A percentile compares a stretch with the other conserved stretches of the same genome.
phyloP scores from a whole-genome alignment of 2,329 filamentous ascomycete species.

The Beauveria bassiana region DNA sequence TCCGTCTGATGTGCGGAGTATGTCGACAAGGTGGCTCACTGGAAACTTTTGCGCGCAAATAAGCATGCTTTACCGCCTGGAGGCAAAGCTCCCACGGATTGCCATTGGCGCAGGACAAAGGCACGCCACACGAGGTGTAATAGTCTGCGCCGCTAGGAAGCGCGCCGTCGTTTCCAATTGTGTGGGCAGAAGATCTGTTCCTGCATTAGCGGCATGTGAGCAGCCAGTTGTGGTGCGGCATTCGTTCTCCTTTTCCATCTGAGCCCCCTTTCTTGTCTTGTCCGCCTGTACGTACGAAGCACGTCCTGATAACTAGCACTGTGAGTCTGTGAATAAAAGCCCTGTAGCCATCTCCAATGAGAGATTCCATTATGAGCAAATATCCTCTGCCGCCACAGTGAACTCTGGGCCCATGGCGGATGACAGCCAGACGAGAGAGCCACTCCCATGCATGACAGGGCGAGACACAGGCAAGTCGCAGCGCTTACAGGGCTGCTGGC shows the following conservation, averaged over 20 bases:
- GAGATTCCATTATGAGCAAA: no score
- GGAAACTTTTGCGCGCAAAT: neutral
- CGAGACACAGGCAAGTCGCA: neutral
- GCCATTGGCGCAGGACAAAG: neutral
- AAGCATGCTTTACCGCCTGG: neutral
- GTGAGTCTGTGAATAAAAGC: no score
- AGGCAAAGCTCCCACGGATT: neutral
- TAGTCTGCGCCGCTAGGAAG: slow-evolving; percentile 3
- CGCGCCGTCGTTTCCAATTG: slow-evolving; percentile 8
- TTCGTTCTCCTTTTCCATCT: neutral
- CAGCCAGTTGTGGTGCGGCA: neutral
- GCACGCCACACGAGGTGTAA: neutral
- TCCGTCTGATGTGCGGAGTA: no score
- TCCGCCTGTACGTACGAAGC: neutral
- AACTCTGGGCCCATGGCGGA: neutral
- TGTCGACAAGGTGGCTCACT: no score
- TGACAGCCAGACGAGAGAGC: neutral
- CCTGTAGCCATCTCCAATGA: no score
- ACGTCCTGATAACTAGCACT: no score
- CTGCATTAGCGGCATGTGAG: slow-evolving; percentile 14
- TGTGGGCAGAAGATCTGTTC: slow-evolving; percentile 12
- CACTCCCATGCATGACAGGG: neutral
- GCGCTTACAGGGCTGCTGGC: neutral
- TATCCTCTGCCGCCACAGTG: no score
- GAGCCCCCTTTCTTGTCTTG: neutral